Conservation (phyloP, 176 grass and related monocot genomes). For the Aegilops speltoides region DNA sequence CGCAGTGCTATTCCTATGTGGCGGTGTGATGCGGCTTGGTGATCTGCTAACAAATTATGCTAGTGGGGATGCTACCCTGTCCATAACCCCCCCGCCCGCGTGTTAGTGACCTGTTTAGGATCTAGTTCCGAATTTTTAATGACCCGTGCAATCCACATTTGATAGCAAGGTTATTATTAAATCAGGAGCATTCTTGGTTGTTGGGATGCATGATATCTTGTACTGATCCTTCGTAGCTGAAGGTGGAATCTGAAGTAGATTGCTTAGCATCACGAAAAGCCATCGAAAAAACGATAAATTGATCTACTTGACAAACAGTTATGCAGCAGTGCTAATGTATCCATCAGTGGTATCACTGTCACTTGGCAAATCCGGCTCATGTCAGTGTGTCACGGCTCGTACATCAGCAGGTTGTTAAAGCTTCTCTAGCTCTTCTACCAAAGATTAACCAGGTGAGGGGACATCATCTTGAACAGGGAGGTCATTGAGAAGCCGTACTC, state of each 20-base stretch:
- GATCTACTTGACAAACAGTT: too few relatives aligned
- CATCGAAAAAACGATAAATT: too few relatives aligned
- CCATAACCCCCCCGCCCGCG: background rate
- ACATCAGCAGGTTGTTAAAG: too few relatives aligned
- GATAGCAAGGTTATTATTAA: background rate
- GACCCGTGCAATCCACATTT: background rate
- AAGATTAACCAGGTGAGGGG: slow-evolving; percentile 36
- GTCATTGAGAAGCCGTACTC: background rate
- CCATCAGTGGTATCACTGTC: too few relatives aligned
- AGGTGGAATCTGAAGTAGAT: too few relatives aligned
- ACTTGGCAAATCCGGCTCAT: too few relatives aligned
- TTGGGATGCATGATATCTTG: slow-evolving; percentile 12
- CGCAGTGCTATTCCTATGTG: slow-evolving; percentile 19
- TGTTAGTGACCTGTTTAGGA: background rate
- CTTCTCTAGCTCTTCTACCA: too few relatives aligned
- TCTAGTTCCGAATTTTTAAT: background rate
- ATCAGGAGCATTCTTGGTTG: background rate
- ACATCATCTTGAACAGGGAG: slow-evolving; percentile 37
- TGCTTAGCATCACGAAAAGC: too few relatives aligned
- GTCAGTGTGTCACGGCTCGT: too few relatives aligned
- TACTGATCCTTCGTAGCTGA: too few relatives aligned
- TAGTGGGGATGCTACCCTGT: background rate
- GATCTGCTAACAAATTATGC: background rate
- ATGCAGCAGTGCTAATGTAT: too few relatives aligned
- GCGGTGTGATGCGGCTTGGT: background rate